Evolutionary conservation across 1,139 yeast species (phyloP).

Genomic region (Suhomyces wounanorum): DNA sequence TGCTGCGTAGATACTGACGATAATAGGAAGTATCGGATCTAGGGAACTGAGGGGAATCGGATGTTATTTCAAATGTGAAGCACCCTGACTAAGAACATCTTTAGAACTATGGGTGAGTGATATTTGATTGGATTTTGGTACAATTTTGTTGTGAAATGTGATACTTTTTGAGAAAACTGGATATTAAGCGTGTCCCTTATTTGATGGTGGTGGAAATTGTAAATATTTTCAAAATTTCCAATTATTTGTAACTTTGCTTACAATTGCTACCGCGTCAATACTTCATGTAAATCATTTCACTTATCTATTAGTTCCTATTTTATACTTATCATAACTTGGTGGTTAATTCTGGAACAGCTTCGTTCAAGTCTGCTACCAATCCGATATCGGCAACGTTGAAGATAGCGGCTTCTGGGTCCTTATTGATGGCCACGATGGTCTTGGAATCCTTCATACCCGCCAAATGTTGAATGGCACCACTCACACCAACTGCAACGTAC

Average conservation of each 20-base stretch:
- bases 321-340: conserved; percentile 50
- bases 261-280: too few relatives aligned
- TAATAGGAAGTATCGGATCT: background rate
- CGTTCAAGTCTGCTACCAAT: conserved; percentile 84
- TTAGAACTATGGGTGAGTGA: background rate
- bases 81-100: too few relatives aligned
- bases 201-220: too few relatives aligned
- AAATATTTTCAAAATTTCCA: too few relatives aligned
- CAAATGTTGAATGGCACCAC: conserved; percentile 97
- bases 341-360: conserved; percentile 84
- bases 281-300: background rate
- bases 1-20: background rate
- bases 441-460: conserved; percentile 99
- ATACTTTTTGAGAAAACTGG: too few relatives aligned
- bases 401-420: conserved; percentile 92
- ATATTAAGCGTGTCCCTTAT: too few relatives aligned
- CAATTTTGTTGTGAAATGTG: too few relatives aligned
- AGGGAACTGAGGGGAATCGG: background rate
- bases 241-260: too few relatives aligned
- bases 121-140: background rate
- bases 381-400: conserved; percentile 91
- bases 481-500: conserved; percentile 89
- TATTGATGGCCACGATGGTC: conserved; percentile 90
- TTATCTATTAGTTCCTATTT: background rate
- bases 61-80: too few relatives aligned